A percentile compares a stretch with the other conserved stretches of the same genome.
Conservation (phyloP, 768 basidiomycete species). For the Clavaria fumosa region DNA sequence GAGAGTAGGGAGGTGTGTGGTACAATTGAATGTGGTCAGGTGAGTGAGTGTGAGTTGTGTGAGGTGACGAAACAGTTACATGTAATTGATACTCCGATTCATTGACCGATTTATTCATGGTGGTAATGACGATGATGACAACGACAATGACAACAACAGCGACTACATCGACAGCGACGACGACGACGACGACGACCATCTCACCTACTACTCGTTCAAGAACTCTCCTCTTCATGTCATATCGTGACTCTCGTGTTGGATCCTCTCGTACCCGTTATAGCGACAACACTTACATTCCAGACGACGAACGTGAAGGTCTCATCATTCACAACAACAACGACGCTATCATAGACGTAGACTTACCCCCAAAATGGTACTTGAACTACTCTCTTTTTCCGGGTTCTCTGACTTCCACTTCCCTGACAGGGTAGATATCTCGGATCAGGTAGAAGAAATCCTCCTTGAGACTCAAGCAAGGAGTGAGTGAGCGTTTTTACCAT, state of each 20-base stretch:
- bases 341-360: conserved; percentile 38
- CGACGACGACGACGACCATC: conserved; percentile 16
- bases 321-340: conserved; percentile 25
- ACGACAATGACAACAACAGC: neutral
- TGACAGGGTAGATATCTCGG: conserved; percentile 79
- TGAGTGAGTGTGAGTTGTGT: no score
- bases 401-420: conserved; percentile 12
- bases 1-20: no score
- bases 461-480: conserved; percentile 59
- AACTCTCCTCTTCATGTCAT: conserved; percentile 87
- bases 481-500: conserved; percentile 23
- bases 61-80: no score
- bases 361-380: conserved; percentile 77
- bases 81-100: no score
- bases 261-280: conserved; percentile 27
- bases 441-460: conserved; percentile 76
- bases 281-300: conserved; percentile 30
- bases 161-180: conserved; percentile 11
- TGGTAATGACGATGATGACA: neutral
- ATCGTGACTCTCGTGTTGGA: conserved; percentile 60
- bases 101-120: no score
- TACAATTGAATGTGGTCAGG: no score
- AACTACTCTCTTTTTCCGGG: conserved; percentile 12
- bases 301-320: conserved; percentile 58
- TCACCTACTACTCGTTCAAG: conserved; percentile 58